Evolutionary conservation across 164 flowering plant genomes (phyloP), one percentile per base, ranked within the genome.

Genomic region (Platanus orientalis): DNA sequence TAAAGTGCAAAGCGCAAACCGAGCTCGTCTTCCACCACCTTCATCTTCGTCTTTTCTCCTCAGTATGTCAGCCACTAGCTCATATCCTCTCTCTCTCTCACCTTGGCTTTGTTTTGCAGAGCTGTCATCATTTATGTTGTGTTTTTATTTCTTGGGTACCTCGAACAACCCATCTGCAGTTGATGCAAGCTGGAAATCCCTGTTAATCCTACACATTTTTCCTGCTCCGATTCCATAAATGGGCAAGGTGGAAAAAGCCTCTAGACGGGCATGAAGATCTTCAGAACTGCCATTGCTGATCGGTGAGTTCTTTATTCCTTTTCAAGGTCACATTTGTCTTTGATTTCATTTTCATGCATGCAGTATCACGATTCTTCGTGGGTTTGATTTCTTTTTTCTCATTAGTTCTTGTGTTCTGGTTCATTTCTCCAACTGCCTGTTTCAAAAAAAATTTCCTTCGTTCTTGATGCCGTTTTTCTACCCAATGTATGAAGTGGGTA

Each of bases 111-210:
- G n/a, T n/a, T n/a, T n/a, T n/a, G n/a, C 11, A 53, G 28, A 2
- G 14, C 28, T 24, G n/a, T 53, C n/a, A n/a, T n/a, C n/a, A n/a
- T n/a, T n/a, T n/a, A n/a, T n/a, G n/a, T n/a, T n/a, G n/a, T n/a
- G n/a, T 23, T 27, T 58, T 65, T n/a, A 53, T 60, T 56, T 60
- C 61, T 60, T 70, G 69, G 69, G 64, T 57, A 60, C 60, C 55
- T 56, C 34, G 40, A 56, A 65, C 54, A 65, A 55, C 52, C 60
- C 53, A 26, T 54, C 71, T 66, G 69, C 63, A 66, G 39, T 58
- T 66, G 62, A 66, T 72, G 65, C 72, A 60, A 68, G 62, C 71
- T 72, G 69, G 65, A 60, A 34, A 64, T 60, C 42, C 50, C 39
- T 16, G 61, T 64, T 60, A 16, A 56, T 70, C 51, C 52, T 51